Conservation (phyloP, 345 rosid species). For the Gossypium sturtianum region DNA sequence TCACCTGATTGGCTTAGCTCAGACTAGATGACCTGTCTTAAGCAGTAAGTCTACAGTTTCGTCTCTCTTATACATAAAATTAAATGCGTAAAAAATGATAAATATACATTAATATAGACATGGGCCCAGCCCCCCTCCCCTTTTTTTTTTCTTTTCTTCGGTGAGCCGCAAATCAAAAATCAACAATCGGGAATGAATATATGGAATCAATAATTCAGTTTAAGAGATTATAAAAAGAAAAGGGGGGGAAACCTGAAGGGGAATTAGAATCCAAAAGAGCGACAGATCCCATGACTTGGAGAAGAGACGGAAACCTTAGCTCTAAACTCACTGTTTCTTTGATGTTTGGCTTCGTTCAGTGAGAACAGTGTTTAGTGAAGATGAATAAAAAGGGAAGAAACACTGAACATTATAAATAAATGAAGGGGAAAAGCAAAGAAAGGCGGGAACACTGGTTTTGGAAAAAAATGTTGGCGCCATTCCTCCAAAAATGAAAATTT, state of each 20-base stretch:
- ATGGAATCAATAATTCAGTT: background rate
- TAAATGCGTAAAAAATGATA: background rate
- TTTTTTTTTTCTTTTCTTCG: no score
- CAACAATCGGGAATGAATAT: background rate
- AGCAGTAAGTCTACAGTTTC: background rate
- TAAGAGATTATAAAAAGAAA: no score
- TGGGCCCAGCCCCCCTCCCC: background rate
- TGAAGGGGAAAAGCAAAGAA: background rate
- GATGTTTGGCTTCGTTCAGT: background rate
- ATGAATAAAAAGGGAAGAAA: background rate
- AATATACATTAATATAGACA: background rate
- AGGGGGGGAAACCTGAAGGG: background rate
- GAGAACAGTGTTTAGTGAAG: background rate
- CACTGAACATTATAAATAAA: background rate
- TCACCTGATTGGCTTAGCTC: background rate
- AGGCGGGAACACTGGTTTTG: background rate
- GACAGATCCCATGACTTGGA: constrained; percentile 5
- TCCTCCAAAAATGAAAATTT: background rate
- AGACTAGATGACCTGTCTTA: background rate
- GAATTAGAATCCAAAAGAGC: constrained; percentile 9
- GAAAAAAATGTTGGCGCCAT: constrained; percentile 1
- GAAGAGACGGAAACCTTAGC: background rate
- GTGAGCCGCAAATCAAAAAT: background rate
- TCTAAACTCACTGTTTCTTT: background rate
- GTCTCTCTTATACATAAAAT: background rate